A percentile compares a stretch with the other conserved stretches of the same genome.
Conservation (phyloP, 2,329 filamentous ascomycete species). For the Parasarocladium wereldwijsianum region DNA sequence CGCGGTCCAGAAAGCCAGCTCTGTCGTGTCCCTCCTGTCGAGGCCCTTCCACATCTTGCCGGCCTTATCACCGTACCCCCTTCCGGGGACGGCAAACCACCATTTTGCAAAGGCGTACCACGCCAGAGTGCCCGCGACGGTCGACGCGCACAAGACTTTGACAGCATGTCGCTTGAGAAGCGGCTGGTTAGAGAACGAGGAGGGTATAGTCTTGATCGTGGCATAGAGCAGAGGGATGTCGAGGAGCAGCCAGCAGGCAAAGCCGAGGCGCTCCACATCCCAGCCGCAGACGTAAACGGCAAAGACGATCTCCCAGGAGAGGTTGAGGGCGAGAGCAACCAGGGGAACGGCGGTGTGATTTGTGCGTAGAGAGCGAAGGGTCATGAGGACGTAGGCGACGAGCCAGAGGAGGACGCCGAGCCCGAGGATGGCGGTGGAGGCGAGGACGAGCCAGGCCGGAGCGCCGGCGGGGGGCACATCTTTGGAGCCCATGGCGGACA, state of each 20-base stretch:
- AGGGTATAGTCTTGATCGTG: constrained; percentile 25
- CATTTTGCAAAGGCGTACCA: constrained; percentile 29
- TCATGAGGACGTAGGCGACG: constrained; percentile 30
- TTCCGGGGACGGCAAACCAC: constrained; percentile 29
- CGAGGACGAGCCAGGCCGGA: constrained; percentile 21
- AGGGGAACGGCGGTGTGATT: constrained; percentile 34
- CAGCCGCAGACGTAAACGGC: constrained; percentile 29
- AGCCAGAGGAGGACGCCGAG: constrained; percentile 26
- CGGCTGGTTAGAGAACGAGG: constrained; percentile 26
- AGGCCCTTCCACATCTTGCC: constrained; percentile 27
- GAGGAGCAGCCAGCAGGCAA: constrained; percentile 32
- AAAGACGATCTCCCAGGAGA: constrained; percentile 37
- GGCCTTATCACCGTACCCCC: constrained; percentile 25
- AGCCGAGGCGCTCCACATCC: constrained; percentile 26
- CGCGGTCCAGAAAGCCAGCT: constrained; percentile 33
- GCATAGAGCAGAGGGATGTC: constrained; percentile 31
- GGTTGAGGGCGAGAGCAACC: constrained; percentile 30
- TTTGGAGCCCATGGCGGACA: constrained; percentile 25
- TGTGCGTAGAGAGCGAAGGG: constrained; percentile 26
- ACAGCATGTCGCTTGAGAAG: constrained; percentile 25
- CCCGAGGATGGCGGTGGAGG: constrained; percentile 14
- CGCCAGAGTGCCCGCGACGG: constrained; percentile 20
- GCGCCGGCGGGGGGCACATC: constrained; percentile 21
- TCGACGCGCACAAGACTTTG: constrained; percentile 18
- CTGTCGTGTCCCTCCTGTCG: constrained; percentile 29